phyloP scores from a whole-genome alignment of 257 asterid species.

The Euphrasia confusa region DNA sequence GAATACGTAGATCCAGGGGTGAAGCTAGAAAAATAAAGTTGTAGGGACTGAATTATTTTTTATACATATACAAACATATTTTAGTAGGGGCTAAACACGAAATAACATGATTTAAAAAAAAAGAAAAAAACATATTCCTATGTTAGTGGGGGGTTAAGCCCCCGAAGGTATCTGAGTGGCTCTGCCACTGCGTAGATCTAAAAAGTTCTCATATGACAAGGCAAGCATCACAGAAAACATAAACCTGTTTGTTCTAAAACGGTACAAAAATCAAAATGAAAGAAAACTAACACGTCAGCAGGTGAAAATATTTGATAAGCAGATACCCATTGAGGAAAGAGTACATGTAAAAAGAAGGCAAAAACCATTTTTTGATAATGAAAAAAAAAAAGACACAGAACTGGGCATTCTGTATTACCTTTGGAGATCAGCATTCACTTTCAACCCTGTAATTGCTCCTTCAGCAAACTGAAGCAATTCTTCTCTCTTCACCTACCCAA shows the following conservation, averaged over 20 bases:
- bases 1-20: background rate
- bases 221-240: background rate
- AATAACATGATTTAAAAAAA: no score
- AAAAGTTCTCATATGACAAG: background rate
- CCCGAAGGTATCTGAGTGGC: no score
- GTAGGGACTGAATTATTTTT: no score
- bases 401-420: constrained; percentile 41
- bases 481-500: constrained; percentile 81
- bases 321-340: no score
- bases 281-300: background rate
- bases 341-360: no score
- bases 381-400: constrained; percentile 13
- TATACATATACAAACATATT: no score
- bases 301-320: background rate
- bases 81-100: no score
- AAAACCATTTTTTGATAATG: no score
- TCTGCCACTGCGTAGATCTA: background rate
- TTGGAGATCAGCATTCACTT: constrained; percentile 71
- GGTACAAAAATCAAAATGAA: background rate
- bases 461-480: constrained; percentile 96
- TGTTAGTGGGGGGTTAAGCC: no score
- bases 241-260: background rate
- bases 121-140: no score
- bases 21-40: no score
- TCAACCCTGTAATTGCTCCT: constrained; percentile 93